Percentiles rank a stretch among this genome's conserved stretches.
Evolutionary conservation across 495 filamentous ascomycete genomes (phyloP).

Genomic region (Niebla homalea): DNA sequence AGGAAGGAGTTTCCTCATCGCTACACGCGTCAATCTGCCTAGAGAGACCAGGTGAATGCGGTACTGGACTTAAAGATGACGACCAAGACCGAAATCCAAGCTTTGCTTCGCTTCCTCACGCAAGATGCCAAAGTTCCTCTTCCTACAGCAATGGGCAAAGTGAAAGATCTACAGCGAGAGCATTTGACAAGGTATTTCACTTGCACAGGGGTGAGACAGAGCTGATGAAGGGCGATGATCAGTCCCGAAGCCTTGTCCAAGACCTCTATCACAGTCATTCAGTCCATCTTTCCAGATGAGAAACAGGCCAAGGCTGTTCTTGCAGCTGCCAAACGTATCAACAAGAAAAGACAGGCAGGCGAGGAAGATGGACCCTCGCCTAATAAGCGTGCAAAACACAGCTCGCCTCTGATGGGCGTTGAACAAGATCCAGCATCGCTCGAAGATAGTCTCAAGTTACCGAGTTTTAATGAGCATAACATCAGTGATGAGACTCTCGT

Average conservation of each 20-base stretch:
- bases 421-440: constrained; percentile 44
- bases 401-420: constrained; percentile 22
- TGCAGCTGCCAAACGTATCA: constrained; percentile 45
- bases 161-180: constrained; percentile 51
- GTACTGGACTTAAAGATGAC: constrained; percentile 16
- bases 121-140: constrained; percentile 60
- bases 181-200: constrained; percentile 43
- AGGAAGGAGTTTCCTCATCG: not conserved
- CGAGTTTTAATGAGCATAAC: constrained; percentile 22
- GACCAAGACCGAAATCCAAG: constrained; percentile 41
- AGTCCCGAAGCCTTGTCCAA: constrained; percentile 48
- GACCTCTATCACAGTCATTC: constrained; percentile 37
- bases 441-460: constrained; percentile 54
- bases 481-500: constrained; percentile 46
- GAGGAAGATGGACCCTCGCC: constrained; percentile 23
- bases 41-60: not conserved
- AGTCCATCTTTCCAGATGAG: constrained; percentile 50
- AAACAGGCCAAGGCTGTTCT: constrained; percentile 54
- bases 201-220: not conserved
- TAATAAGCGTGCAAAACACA: constrained; percentile 33
- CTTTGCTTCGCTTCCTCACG: constrained; percentile 64
- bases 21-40: not conserved
- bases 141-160: constrained; percentile 52
- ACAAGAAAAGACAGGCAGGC: constrained; percentile 41
- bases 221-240: constrained; percentile 1